phyloP scores from a whole-genome alignment of 1,139 yeast species.

The Kodamaea suecica region DNA sequence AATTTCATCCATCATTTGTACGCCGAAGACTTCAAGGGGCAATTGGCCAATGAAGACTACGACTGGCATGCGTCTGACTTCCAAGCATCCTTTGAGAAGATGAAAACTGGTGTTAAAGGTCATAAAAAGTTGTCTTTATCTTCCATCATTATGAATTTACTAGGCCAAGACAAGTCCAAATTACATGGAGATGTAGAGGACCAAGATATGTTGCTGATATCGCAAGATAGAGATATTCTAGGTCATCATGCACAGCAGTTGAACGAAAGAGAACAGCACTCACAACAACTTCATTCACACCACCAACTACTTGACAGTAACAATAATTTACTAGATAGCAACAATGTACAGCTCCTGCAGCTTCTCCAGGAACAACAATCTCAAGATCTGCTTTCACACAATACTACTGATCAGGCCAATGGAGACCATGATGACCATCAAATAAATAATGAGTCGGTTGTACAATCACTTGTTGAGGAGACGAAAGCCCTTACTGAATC shows the following conservation, averaged over 20 bases:
- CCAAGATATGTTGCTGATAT: no score
- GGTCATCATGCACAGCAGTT: no score
- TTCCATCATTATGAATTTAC: constrained; percentile 22
- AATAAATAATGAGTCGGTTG: neutral
- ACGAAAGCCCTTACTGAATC: no score
- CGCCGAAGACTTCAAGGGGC: constrained; percentile 12
- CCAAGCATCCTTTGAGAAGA: constrained; percentile 33
- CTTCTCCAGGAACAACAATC: constrained; percentile 3
- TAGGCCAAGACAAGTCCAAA: constrained; percentile 11
- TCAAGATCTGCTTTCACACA: neutral
- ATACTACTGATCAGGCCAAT: no score
- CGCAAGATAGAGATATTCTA: no score
- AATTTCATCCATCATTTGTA: constrained; percentile 27
- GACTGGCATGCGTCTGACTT: constrained; percentile 35
- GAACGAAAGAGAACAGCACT: no score
- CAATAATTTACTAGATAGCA: constrained; percentile 2
- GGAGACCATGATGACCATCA: neutral
- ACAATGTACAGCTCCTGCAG: neutral
- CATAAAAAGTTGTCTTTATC: constrained; percentile 25
- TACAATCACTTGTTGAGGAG: neutral
- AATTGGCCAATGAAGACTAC: constrained; percentile 9
- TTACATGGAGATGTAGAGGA: no score
- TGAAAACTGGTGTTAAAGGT: constrained; percentile 31
- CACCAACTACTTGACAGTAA: no score
- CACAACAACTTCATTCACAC: no score